phyloP scores from a whole-genome alignment of 2,329 filamentous ascomycete genomes.

The Aureobasidium sp. region DNA sequence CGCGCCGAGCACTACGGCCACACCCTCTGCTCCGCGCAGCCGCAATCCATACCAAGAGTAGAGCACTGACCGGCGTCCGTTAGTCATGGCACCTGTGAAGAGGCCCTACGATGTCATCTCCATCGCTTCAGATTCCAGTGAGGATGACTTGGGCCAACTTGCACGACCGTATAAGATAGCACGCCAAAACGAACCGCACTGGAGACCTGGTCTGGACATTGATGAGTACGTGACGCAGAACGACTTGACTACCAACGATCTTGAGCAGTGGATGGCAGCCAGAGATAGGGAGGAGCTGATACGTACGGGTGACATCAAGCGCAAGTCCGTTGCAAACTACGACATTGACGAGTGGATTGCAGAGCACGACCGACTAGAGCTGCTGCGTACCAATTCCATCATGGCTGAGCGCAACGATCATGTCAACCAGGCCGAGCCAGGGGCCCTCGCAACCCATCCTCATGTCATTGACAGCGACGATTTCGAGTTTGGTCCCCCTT shows the following conservation, averaged over 20 bases:
- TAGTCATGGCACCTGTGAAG: slow-evolving; percentile 8
- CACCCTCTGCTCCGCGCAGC: too few relatives aligned
- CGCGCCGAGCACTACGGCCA: not conserved
- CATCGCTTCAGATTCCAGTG: slow-evolving; percentile 2
- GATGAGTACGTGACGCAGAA: not conserved
- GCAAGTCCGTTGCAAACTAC: too few relatives aligned
- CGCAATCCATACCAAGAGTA: not conserved
- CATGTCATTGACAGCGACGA: not conserved
- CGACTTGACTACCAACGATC: too few relatives aligned
- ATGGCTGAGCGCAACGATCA: not conserved
- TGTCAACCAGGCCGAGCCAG: not conserved
- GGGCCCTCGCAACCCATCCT: not conserved
- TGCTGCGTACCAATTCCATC: not conserved
- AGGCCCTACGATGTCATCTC: slow-evolving; percentile 15
- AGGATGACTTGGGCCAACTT: not conserved
- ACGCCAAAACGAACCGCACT: not conserved
- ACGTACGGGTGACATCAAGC: too few relatives aligned
- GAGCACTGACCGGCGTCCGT: not conserved
- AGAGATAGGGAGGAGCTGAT: too few relatives aligned
- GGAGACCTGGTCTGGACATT: not conserved
- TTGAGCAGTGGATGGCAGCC: too few relatives aligned
- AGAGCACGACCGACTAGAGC: not conserved
- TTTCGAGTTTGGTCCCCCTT: not conserved
- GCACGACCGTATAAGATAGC: slow-evolving; percentile 6
- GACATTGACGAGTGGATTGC: not conserved